Evolutionary conservation across 2,329 filamentous ascomycete genomes (phyloP).

Genomic region (Cercospora citrullina): DNA sequence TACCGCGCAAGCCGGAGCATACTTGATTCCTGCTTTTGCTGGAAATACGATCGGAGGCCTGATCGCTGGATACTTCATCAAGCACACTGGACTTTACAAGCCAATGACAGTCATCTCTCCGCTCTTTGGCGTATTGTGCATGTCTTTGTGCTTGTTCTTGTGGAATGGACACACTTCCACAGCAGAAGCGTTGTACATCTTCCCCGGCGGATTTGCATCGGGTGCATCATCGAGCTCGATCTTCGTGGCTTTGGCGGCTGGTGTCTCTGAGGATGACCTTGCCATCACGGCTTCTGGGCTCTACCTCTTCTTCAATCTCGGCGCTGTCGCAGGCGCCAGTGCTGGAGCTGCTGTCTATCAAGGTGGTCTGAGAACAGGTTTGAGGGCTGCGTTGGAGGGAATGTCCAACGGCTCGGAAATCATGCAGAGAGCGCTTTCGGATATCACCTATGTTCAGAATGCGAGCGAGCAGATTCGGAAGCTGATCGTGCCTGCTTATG

Average conservation of each 20-base stretch:
- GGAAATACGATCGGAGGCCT: conserved; percentile 68
- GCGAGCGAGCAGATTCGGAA: conserved; percentile 23
- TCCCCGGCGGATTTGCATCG: conserved; percentile 55
- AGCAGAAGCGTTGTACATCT: conserved; percentile 37
- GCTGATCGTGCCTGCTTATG: conserved; percentile 32
- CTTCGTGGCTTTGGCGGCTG: conserved; percentile 54
- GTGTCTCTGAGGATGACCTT: conserved; percentile 48
- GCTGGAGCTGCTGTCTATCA: conserved; percentile 43
- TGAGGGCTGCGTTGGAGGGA: conserved; percentile 38
- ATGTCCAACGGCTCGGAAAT: conserved; percentile 40
- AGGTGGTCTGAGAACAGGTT: conserved; percentile 37
- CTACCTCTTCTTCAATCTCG: conserved; percentile 49
- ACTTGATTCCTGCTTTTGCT: conserved; percentile 66
- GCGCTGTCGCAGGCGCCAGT: conserved; percentile 45
- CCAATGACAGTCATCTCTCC: conserved; percentile 54
- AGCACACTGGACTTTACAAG: conserved; percentile 62
- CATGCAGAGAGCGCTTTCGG: conserved; percentile 44
- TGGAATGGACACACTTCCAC: conserved; percentile 62
- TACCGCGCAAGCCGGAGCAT: conserved; percentile 59
- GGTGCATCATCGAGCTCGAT: conserved; percentile 50
- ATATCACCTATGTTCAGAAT: conserved; percentile 44
- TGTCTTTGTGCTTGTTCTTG: conserved; percentile 53
- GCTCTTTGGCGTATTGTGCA: conserved; percentile 52
- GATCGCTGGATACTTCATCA: conserved; percentile 59
- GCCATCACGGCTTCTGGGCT: conserved; percentile 54